phyloP scores from a whole-genome alignment of 768 basidiomycete genomes.

The Nevesoporus exiguus region DNA sequence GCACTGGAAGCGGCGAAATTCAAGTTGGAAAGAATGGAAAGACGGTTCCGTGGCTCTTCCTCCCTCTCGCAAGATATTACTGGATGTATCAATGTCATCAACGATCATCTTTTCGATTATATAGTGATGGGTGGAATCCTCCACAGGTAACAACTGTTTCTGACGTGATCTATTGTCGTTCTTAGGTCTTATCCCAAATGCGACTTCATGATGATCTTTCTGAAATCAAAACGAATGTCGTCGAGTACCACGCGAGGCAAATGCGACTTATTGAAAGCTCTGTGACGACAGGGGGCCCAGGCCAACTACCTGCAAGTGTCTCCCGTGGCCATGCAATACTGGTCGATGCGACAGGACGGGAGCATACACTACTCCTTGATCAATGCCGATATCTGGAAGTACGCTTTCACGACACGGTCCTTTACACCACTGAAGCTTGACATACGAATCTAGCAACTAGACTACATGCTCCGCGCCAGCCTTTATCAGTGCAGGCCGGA shows the following conservation, averaged over 20 bases:
- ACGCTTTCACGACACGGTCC: neutral
- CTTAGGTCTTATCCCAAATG: neutral
- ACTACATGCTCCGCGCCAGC: neutral
- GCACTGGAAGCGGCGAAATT: neutral
- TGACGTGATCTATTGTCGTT: neutral
- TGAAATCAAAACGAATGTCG: neutral
- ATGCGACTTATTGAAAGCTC: neutral
- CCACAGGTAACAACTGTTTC: neutral
- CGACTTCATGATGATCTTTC: neutral
- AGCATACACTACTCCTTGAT: constrained; percentile 1
- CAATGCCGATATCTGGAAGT: neutral
- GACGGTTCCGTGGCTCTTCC: neutral
- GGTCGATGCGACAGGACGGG: neutral
- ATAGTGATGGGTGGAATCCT: neutral
- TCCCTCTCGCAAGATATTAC: neutral
- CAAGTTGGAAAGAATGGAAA: neutral
- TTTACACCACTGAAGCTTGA: neutral
- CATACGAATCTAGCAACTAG: neutral
- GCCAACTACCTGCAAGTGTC: neutral
- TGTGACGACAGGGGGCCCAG: neutral
- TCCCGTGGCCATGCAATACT: neutral
- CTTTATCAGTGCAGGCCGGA: neutral
- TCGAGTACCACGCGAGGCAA: neutral
- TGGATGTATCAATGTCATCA: neutral
- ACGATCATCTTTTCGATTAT: neutral